Evolutionary conservation across 2,329 filamentous ascomycete species (phyloP).

Genomic region (Fusarium goolgardi): DNA sequence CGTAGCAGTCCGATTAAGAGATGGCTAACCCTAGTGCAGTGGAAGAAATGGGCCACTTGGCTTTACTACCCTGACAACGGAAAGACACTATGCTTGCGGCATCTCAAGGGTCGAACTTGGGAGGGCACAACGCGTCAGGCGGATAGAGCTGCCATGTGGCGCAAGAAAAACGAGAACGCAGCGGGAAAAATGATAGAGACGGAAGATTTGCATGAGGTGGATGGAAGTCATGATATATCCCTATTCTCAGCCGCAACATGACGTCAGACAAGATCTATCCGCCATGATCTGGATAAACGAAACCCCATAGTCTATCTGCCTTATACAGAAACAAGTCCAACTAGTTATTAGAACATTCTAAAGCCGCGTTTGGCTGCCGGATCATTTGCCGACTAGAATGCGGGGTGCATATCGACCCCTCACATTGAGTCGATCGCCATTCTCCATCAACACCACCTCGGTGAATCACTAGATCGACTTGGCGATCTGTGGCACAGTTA

Average conservation of each 20-base stretch:
- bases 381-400: conserved; percentile 28
- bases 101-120: conserved; percentile 65
- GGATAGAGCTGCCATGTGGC: conserved; percentile 36
- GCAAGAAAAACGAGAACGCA: conserved; percentile 32
- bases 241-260: neutral
- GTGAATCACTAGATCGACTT: conserved; percentile 3
- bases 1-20: fast-evolving
- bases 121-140: conserved; percentile 50
- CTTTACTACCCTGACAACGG: conserved; percentile 64
- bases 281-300: conserved; percentile 2
- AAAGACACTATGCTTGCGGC: conserved; percentile 58
- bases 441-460: conserved; percentile 4
- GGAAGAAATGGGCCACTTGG: conserved; percentile 66
- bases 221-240: neutral
- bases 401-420: conserved; percentile 26
- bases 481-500: conserved; percentile 1
- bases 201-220: neutral
- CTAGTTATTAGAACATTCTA: neutral
- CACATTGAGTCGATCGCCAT: conserved; percentile 7
- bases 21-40: conserved; percentile 44
- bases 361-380: conserved; percentile 9
- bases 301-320: neutral
- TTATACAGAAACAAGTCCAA: neutral
- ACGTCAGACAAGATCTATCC: neutral
- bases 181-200: neutral